phyloP scores from a whole-genome alignment of 1,284 basidiomycete species.

The Ceratobasidium sp. region DNA sequence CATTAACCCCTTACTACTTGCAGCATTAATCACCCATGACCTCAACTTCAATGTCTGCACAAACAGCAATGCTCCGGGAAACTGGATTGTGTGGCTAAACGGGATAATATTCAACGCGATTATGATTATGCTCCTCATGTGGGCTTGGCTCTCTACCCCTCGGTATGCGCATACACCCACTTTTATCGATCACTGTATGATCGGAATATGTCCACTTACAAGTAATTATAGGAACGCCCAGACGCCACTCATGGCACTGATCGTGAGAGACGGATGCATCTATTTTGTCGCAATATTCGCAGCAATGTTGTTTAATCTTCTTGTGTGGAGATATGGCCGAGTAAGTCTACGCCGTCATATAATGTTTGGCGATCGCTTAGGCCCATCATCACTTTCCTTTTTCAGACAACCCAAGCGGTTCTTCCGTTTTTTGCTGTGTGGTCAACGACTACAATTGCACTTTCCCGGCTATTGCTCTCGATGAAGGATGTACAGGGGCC shows the following conservation, averaged over 20 bases:
- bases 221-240: conserved; percentile 20
- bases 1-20: background rate
- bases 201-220: background rate
- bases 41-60: conserved; percentile 27
- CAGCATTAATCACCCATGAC: conserved; percentile 15
- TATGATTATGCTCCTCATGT: conserved; percentile 27
- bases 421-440: conserved; percentile 37
- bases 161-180: conserved; percentile 16
- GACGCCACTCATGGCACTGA: conserved; percentile 38
- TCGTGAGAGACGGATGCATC: conserved; percentile 33
- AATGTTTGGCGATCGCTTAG: background rate
- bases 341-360: conserved; percentile 30
- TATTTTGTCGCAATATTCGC: conserved; percentile 40
- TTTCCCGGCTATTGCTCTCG: conserved; percentile 32
- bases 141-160: conserved; percentile 42
- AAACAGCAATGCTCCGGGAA: conserved; percentile 8
- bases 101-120: conserved; percentile 37
- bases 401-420: conserved; percentile 26
- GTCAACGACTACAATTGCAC: conserved; percentile 31
- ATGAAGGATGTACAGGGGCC: conserved; percentile 38
- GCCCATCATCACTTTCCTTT: background rate
- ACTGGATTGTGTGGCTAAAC: conserved; percentile 41
- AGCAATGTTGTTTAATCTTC: conserved; percentile 40
- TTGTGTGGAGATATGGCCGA: conserved; percentile 41
- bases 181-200: background rate